Evolutionary conservation across 1,284 basidiomycete species (phyloP).

Genomic region (Leccinum griseonigrum): DNA sequence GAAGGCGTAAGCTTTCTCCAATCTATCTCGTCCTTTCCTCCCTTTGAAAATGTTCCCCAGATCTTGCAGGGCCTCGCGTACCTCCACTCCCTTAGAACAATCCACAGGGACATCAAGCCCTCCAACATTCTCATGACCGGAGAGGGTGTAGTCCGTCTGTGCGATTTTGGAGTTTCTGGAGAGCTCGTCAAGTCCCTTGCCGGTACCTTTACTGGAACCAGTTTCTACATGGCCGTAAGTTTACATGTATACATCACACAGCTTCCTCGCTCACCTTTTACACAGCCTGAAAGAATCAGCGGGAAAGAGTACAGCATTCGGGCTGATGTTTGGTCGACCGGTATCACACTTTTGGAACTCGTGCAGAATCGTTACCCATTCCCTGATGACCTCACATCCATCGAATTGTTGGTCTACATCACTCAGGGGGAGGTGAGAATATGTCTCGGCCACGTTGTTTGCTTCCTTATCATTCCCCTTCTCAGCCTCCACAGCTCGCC

Average conservation of each 20-base stretch:
- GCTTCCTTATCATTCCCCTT: slow-evolving; percentile 6
- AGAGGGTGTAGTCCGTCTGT: slow-evolving; percentile 87
- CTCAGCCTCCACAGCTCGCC: slow-evolving; percentile 77
- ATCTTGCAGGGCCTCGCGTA: slow-evolving; percentile 91
- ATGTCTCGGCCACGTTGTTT: neutral
- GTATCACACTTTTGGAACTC: slow-evolving; percentile 90
- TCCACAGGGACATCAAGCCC: slow-evolving; percentile 98
- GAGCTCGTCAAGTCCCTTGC: slow-evolving; percentile 91
- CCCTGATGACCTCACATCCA: slow-evolving; percentile 86
- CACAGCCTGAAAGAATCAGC: slow-evolving; percentile 88
- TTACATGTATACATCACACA: neutral
- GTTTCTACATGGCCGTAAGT: slow-evolving; percentile 96
- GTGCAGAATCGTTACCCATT: slow-evolving; percentile 96
- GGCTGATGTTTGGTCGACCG: slow-evolving; percentile 98
- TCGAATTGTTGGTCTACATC: slow-evolving; percentile 93
- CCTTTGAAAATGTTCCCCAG: slow-evolving; percentile 38
- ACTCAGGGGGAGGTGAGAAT: slow-evolving; percentile 70
- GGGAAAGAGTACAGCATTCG: slow-evolving; percentile 90
- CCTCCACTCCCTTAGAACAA: slow-evolving; percentile 87
- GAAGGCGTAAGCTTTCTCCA: slow-evolving; percentile 65
- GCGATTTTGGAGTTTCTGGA: slow-evolving; percentile 96
- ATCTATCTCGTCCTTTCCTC: slow-evolving; percentile 6
- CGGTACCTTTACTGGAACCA: slow-evolving; percentile 95
- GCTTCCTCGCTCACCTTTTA: slow-evolving; percentile 7
- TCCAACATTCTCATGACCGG: slow-evolving; percentile 90